Conservation (phyloP, 2,329 filamentous ascomycete species). For the Microcyclospora tardicrescens region DNA sequence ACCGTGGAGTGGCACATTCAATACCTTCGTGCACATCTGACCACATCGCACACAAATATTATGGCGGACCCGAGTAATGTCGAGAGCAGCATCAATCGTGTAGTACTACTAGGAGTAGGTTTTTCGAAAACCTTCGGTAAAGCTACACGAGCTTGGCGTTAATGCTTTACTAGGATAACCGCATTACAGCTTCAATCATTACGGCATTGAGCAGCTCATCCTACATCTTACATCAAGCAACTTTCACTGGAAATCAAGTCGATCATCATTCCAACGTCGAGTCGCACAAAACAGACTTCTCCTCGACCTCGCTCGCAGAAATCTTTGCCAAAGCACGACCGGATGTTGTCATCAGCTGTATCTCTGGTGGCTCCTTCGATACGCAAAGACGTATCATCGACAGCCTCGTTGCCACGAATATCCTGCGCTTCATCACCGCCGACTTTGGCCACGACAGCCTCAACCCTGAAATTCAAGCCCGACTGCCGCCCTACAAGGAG, state of each 20-base stretch:
- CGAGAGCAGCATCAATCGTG: too few relatives aligned
- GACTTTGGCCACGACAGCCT: slow-evolving; percentile 18
- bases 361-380: slow-evolving; percentile 11
- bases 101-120: too few relatives aligned
- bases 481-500: slow-evolving; percentile 19
- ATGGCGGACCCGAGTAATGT: too few relatives aligned
- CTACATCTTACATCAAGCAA: slow-evolving; percentile 7
- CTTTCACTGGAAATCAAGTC: too few relatives aligned
- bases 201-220: slow-evolving; percentile 1
- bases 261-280: too few relatives aligned
- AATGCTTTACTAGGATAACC: slow-evolving; percentile 14
- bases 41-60: too few relatives aligned
- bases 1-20: too few relatives aligned
- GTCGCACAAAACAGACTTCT: slow-evolving; percentile 21
- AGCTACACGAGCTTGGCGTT: too few relatives aligned
- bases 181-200: slow-evolving; percentile 8
- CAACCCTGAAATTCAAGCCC: slow-evolving; percentile 19
- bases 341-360: slow-evolving; percentile 17
- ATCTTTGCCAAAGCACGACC: slow-evolving; percentile 10
- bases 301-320: slow-evolving; percentile 16
- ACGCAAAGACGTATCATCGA: slow-evolving; percentile 17
- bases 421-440: slow-evolving; percentile 13
- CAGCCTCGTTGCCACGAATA: slow-evolving; percentile 6
- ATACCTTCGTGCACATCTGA: too few relatives aligned
- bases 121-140: too few relatives aligned